Evolutionary conservation across 2,329 filamentous ascomycete species (phyloP).

Genomic region (Diplodia corticola): DNA sequence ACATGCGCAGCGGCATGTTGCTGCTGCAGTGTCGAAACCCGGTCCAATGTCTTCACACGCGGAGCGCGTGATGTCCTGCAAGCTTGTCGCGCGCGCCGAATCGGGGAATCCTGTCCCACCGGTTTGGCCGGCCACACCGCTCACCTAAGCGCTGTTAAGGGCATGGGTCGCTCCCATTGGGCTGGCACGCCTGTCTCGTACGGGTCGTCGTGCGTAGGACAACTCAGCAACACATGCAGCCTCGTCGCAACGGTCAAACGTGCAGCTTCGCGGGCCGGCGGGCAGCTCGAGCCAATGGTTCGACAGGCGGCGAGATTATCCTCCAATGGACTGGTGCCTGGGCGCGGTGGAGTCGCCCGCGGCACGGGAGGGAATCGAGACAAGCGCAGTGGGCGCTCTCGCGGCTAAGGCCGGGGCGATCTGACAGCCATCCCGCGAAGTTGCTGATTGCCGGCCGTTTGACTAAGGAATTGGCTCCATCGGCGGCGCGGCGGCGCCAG

Average conservation of each 20-base stretch:
- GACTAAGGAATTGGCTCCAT: not conserved
- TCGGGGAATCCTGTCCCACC: not conserved
- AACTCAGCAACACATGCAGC: conserved; percentile 14
- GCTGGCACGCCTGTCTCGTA: conserved; percentile 2
- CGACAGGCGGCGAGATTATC: not conserved
- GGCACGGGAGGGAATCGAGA: conserved; percentile 6
- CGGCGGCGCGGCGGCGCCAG: not conserved
- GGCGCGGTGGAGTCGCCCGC: not conserved
- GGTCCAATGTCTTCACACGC: conserved; percentile 7
- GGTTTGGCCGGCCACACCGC: conserved; percentile 8
- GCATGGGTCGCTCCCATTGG: not conserved
- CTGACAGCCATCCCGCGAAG: conserved; percentile 4
- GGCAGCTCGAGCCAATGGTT: conserved; percentile 10
- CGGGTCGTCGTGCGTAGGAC: not conserved
- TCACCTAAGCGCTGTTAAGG: conserved; percentile 13
- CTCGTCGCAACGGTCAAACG: not conserved
- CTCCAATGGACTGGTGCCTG: conserved; percentile 3
- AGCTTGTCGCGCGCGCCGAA: not conserved
- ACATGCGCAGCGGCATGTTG: not conserved
- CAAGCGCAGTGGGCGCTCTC: not conserved
- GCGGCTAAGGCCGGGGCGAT: conserved; percentile 4
- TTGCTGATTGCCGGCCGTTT: conserved; percentile 1
- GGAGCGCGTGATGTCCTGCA: conserved; percentile 12
- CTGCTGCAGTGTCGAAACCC: conserved; percentile 7
- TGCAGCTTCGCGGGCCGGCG: not conserved